phyloP scores from a whole-genome alignment of 768 basidiomycete genomes.

The Trametes elegans region DNA sequence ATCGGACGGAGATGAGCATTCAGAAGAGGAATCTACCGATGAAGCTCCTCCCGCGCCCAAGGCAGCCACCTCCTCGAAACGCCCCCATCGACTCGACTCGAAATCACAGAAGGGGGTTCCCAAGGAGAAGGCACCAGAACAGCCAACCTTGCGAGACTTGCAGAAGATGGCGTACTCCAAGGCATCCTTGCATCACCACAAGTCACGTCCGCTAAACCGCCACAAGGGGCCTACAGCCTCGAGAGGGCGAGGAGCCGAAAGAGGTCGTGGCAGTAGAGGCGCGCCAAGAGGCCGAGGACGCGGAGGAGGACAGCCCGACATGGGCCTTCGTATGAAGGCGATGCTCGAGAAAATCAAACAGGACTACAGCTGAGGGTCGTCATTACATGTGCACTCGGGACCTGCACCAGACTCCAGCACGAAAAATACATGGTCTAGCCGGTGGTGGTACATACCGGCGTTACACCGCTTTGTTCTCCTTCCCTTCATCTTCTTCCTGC shows the following conservation, averaged over 20 bases:
- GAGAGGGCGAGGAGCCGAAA: conserved; percentile 18
- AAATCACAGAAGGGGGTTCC: background rate
- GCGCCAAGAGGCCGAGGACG: conserved; percentile 31
- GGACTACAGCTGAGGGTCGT: conserved; percentile 38
- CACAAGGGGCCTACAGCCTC: conserved; percentile 23
- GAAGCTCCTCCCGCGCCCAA: background rate
- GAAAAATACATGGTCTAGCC: background rate
- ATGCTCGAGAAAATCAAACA: conserved; percentile 85
- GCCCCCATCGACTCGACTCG: background rate
- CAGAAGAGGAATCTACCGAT: conserved; percentile 17
- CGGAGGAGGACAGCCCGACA: conserved; percentile 58
- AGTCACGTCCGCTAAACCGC: conserved; percentile 41
- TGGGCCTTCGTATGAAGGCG: conserved; percentile 85
- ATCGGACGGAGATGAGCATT: conserved; percentile 10
- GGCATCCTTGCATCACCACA: conserved; percentile 56
- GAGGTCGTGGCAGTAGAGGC: conserved; percentile 34
- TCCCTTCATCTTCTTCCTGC: conserved; percentile 44
- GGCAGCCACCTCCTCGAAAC: background rate
- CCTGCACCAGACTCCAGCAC: background rate
- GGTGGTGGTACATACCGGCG: background rate
- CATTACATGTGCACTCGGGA: background rate
- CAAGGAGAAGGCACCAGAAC: conserved; percentile 18
- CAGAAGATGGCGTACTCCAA: conserved; percentile 61
- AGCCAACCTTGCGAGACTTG: conserved; percentile 53
- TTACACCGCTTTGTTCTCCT: conserved; percentile 46